Evolutionary conservation across 768 basidiomycete genomes (phyloP).

Genomic region (Neoboletus brunneissimus): DNA sequence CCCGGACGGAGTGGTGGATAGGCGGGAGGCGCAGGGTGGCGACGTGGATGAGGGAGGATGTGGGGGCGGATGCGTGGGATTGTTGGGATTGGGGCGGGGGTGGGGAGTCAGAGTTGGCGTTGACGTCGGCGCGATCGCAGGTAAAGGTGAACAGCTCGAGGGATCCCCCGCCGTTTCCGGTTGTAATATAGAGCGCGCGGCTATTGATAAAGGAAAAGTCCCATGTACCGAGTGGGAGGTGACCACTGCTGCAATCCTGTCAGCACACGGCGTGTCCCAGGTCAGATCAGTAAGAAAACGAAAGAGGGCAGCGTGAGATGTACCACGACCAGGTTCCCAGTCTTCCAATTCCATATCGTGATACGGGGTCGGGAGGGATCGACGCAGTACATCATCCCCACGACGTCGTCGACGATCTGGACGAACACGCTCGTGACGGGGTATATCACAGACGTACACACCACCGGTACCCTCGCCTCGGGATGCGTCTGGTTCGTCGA

Average conservation of each 20-base stretch:
- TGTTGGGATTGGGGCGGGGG: background rate
- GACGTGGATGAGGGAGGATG: slow-evolving; percentile 15
- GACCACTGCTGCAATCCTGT: slow-evolving; percentile 29
- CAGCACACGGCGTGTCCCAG: background rate
- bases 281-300: background rate
- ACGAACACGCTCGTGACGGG: slow-evolving; percentile 36
- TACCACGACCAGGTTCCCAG: slow-evolving; percentile 35
- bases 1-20: slow-evolving; percentile 1
- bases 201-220: slow-evolving; percentile 49
- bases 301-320: slow-evolving; percentile 14
- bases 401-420: slow-evolving; percentile 53
- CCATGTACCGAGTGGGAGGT: slow-evolving; percentile 30
- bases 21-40: slow-evolving; percentile 18
- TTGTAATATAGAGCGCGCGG: slow-evolving; percentile 44
- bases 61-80: background rate
- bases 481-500: slow-evolving; percentile 37
- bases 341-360: slow-evolving; percentile 52
- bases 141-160: slow-evolving; percentile 45
- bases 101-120: background rate
- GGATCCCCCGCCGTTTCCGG: slow-evolving; percentile 30
- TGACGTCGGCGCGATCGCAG: slow-evolving; percentile 1
- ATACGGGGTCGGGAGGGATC: slow-evolving; percentile 26
- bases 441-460: slow-evolving; percentile 26
- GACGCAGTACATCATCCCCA: slow-evolving; percentile 46
- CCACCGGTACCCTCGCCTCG: slow-evolving; percentile 31